These are phyloP conservation scores for Monosporascus sp. DNA, from an alignment of 2,329 filamentous ascomycete species.

Conservation along the genomic window DNA sequence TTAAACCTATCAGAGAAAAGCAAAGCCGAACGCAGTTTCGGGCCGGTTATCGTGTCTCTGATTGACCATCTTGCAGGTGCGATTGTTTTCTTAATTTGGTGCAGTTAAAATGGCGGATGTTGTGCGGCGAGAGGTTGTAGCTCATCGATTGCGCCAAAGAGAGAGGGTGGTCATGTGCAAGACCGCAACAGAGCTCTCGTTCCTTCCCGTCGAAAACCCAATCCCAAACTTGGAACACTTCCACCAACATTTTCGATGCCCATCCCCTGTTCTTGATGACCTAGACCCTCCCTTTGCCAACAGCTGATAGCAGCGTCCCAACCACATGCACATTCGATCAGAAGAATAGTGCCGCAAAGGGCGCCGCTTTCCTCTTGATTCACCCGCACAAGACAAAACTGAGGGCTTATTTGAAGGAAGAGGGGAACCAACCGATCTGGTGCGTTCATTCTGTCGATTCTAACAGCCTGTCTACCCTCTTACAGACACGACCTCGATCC, in stretches of 20 bases:
- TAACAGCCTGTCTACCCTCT: background rate
- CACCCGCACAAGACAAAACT: conserved; percentile 1
- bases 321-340: no score
- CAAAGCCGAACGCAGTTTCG: background rate
- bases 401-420: conserved; percentile 2
- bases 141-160: background rate
- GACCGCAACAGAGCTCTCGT: no score
- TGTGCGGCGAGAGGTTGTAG: background rate
- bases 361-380: no score
- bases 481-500: no score
- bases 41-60: background rate
- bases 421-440: conserved; percentile 44
- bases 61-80: background rate
- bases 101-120: background rate
- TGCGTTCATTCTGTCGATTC: conserved; percentile 43
- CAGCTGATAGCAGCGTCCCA: no score
- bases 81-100: background rate
- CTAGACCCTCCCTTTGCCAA: no score
- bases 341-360: no score
- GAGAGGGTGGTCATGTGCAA: background rate
- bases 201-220: no score
- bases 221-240: no score
- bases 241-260: no score
- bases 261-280: no score
- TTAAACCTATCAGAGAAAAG: background rate